A percentile compares a stretch with the other conserved stretches of the same genome.
Conservation (phyloP, 2,329 filamentous ascomycete species). For the Aureobasidium sp. region DNA sequence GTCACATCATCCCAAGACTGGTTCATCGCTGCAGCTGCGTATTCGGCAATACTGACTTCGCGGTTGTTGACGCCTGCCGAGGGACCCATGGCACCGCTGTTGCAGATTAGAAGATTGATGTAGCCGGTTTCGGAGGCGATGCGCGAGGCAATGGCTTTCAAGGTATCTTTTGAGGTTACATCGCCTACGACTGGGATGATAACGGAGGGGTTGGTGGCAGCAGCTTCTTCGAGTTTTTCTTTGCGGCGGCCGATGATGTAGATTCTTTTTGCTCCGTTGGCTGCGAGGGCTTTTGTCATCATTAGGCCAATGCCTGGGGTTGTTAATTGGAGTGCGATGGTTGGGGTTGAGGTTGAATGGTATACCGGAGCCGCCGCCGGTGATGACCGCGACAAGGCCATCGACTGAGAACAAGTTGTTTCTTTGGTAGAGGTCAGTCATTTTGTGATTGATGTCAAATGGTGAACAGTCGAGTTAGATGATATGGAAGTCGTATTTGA, state of each 20-base stretch:
- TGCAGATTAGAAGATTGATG: conserved; percentile 28
- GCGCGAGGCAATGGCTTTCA: conserved; percentile 30
- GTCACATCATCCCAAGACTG: conserved; percentile 17
- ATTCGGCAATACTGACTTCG: conserved; percentile 16
- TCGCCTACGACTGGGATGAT: conserved; percentile 39
- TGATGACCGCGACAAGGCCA: conserved; percentile 45
- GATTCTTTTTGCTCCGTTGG: conserved; percentile 42
- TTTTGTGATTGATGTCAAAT: background rate
- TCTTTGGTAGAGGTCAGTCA: background rate
- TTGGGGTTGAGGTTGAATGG: background rate
- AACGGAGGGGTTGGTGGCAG: conserved; percentile 20
- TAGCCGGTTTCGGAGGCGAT: conserved; percentile 29
- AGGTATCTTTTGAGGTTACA: conserved; percentile 34
- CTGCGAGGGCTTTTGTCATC: conserved; percentile 35
- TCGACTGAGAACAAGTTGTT: conserved; percentile 41
- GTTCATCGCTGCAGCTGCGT: conserved; percentile 17
- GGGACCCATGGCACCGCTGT: conserved; percentile 27
- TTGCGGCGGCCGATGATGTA: conserved; percentile 45
- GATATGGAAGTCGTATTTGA: no score
- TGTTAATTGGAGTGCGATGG: background rate
- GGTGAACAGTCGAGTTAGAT: no score
- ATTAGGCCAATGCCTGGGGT: conserved; percentile 35
- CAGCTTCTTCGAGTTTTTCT: conserved; percentile 38
- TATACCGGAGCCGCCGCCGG: conserved; percentile 45
- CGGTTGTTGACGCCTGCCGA: conserved; percentile 9